Evolutionary conservation across 2,329 filamentous ascomycete species (phyloP).

Genomic region (Paramyrothecium sp.): DNA sequence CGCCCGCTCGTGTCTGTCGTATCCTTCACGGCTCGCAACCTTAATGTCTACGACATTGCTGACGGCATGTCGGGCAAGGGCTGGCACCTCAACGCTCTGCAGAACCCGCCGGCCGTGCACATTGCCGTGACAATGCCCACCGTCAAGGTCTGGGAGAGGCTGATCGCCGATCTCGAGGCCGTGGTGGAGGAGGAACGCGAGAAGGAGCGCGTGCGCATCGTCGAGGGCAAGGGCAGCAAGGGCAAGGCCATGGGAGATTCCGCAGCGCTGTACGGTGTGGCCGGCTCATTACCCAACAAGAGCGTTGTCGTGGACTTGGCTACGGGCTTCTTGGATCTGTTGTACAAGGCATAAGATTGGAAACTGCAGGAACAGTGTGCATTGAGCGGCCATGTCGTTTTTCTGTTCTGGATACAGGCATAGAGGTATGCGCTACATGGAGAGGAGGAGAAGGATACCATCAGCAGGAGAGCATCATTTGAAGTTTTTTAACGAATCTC

Average conservation of each 20-base stretch:
- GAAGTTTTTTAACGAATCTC: background rate
- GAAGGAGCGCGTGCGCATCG: slow-evolving; percentile 71
- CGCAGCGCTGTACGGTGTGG: slow-evolving; percentile 90
- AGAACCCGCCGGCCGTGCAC: slow-evolving; percentile 89
- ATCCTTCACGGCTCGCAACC: slow-evolving; percentile 77
- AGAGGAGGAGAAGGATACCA: background rate
- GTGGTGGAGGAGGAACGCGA: slow-evolving; percentile 73
- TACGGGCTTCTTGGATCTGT: slow-evolving; percentile 84
- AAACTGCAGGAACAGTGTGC: slow-evolving; percentile 1
- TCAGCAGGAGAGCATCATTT: background rate
- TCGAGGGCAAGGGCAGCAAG: slow-evolving; percentile 64
- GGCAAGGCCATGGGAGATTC: slow-evolving; percentile 74
- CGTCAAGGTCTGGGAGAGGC: slow-evolving; percentile 73
- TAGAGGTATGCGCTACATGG: background rate
- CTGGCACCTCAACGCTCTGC: slow-evolving; percentile 95
- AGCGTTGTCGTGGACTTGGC: slow-evolving; percentile 89
- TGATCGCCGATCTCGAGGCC: slow-evolving; percentile 70
- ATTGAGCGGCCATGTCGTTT: background rate
- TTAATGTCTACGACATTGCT: slow-evolving; percentile 92
- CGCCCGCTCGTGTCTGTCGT: slow-evolving; percentile 87
- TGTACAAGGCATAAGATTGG: slow-evolving; percentile 74
- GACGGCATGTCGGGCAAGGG: slow-evolving; percentile 82
- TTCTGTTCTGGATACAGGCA: background rate
- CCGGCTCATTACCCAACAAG: slow-evolving; percentile 93
- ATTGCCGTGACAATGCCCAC: slow-evolving; percentile 90